Base-by-base conservation (phyloP, 2,329 filamentous ascomycete genomes). In the Mycosphaerella sp. region DNA sequence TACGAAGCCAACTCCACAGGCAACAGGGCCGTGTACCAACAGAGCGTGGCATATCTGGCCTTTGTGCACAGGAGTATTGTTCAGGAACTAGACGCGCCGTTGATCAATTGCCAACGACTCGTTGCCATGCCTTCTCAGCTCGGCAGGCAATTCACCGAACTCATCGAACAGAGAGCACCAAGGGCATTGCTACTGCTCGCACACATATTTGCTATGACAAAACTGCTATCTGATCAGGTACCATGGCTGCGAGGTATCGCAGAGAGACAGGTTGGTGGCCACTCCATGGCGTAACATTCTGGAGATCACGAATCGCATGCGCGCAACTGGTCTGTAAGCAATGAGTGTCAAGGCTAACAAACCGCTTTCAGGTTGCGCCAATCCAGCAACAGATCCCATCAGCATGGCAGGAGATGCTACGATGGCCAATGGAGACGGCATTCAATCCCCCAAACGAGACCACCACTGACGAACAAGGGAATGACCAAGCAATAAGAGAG, bases 171-270 rank as follows among this genome's bases (percentile, higher is more conserved):
- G 41, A 54, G 56, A 34, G 45, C 51, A 29, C 63, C 62, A 11
- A 52, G 63, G 14, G 64, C 62, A 7, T 29, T 65, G 50, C 57
- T 58, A 10, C 58, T 65, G 3, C 53, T 65, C 21, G 60, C 60
- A 12, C 58, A 65, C 48, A 51, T 60, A 6, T 64, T 65, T 43
- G 62, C 62, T 8, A 57, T 53, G 31, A 63, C 62, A 53, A 62
- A 64, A 48, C 51, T 66, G 12, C 48, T 66, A 14, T 53, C 61
- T 3, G 49, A 60, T 4, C 50, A 60, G 14, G 51, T 62, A 23
- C 55, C 56, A 3, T 66, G 64, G 63, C 59, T 64, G 40, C 45
- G 44, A 23, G 61, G 62, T 4, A 58, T 65, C 21, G 63, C 63
- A 32, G 56, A 61, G 45, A 51, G 53, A 7, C 64, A 44, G 42